These are phyloP conservation scores for Sphaceloma murrayae DNA, from an alignment of 2,329 filamentous ascomycete species.

Conservation along the genomic window DNA sequence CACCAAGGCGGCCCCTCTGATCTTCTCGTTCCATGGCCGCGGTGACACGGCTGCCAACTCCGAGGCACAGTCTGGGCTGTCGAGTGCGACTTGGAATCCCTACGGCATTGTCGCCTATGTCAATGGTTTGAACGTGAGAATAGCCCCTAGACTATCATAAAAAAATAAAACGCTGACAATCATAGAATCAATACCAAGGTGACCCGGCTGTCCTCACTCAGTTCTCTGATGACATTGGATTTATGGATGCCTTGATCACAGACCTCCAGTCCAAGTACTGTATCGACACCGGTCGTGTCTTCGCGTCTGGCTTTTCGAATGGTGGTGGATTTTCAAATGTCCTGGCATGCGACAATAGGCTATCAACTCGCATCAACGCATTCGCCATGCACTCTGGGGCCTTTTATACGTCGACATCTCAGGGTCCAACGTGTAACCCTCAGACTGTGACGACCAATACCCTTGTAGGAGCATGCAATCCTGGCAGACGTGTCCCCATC, in stretches of 20 bases:
- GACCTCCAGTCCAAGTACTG: slow-evolving; percentile 34
- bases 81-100: slow-evolving; percentile 36
- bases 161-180: not conserved
- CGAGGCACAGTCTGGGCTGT: slow-evolving; percentile 38
- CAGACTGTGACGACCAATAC: slow-evolving; percentile 19
- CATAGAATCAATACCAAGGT: slow-evolving; percentile 33
- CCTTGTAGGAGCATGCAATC: slow-evolving; percentile 21
- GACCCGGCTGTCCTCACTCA: slow-evolving; percentile 33
- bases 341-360: slow-evolving; percentile 37
- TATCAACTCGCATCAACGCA: slow-evolving; percentile 39
- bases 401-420: slow-evolving; percentile 32
- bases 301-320: slow-evolving; percentile 43
- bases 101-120: slow-evolving; percentile 39
- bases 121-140: slow-evolving; percentile 27
- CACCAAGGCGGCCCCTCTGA: slow-evolving; percentile 32
- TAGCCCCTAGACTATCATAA: not conserved
- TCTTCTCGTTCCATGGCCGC: slow-evolving; percentile 43
- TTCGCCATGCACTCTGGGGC: slow-evolving; percentile 43
- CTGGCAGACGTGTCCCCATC: slow-evolving; percentile 30
- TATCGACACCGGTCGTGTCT: slow-evolving; percentile 36
- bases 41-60: slow-evolving; percentile 31
- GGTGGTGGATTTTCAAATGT: slow-evolving; percentile 42
- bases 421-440: slow-evolving; percentile 18
- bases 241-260: slow-evolving; percentile 34
- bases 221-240: slow-evolving; percentile 33